Percentiles rank a stretch among this genome's conserved stretches.
Conservation (phyloP, 2,329 filamentous ascomycete species). For the Talaromyces albobiverticillius region DNA sequence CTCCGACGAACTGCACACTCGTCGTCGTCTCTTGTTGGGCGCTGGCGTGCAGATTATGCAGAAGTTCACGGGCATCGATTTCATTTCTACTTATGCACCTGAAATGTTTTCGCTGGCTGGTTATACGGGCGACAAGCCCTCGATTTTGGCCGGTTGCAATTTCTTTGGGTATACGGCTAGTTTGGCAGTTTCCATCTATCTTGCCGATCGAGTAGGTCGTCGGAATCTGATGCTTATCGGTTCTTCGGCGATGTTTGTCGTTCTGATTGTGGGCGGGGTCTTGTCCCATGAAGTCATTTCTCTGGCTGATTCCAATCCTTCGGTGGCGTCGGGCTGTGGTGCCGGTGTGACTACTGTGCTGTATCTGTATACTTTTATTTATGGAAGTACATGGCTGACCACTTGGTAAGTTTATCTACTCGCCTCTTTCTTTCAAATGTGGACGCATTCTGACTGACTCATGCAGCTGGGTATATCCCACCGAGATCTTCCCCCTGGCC, state of each 20-base stretch:
- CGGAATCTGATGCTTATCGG: constrained; percentile 44
- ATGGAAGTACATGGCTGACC: constrained; percentile 26
- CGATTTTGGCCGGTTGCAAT: constrained; percentile 47
- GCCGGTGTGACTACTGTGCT: constrained; percentile 40
- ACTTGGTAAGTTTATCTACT: constrained; percentile 36
- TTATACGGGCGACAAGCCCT: constrained; percentile 42
- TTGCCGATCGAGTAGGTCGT: constrained; percentile 46
- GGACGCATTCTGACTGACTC: neutral
- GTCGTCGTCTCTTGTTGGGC: constrained; percentile 47
- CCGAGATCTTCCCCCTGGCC: constrained; percentile 46
- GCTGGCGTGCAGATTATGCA: constrained; percentile 50
- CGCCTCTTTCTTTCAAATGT: constrained; percentile 30
- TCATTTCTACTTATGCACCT: constrained; percentile 45
- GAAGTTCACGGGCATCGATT: constrained; percentile 48
- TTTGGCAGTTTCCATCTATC: constrained; percentile 47
- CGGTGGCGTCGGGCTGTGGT: constrained; percentile 27
- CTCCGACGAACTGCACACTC: constrained; percentile 37
- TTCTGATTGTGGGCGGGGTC: constrained; percentile 42
- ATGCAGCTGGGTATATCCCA: constrained; percentile 45
- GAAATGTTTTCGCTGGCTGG: constrained; percentile 46
- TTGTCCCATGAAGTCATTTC: constrained; percentile 42
- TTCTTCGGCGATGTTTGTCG: constrained; percentile 33
- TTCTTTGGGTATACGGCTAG: constrained; percentile 31
- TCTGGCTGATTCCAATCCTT: constrained; percentile 33
- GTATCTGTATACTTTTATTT: constrained; percentile 25